Base-by-base conservation (phyloP, 2,329 filamentous ascomycete genomes). In the Diaporthe humulicola region DNA sequence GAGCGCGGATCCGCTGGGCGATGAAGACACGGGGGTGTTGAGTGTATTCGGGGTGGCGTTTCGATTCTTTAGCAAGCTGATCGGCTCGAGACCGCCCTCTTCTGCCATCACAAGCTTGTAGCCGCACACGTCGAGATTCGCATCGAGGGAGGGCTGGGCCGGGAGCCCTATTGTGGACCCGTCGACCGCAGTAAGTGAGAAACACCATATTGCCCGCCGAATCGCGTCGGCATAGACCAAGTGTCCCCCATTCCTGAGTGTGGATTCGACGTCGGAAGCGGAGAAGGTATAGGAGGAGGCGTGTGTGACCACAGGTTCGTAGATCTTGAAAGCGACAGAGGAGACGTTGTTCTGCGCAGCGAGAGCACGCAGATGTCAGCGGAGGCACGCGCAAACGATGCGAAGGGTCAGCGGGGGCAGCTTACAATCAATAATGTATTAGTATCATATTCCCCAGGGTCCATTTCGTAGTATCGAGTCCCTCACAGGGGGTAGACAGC, bases 391-490 rank as follows among this genome's bases (percentile, higher is more conserved):
- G 38, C 52, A 64, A 28, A 10, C 72, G 50, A 73, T 48, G 42
- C 48, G 12, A 36, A n/a, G 30, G 33, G 57, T 36, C 14, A 28
- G 36, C 15, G 40, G 12, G 15, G 19, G 48, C 25, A 42, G 85
- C 88, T 79, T 78, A 91, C 90, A 84, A 91, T 86, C 80, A 90
- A 84, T 79, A 92, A 83, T 76, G 86, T 87, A 84, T 92, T 92
- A 81, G 90, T 92, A 80, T 90, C 89, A 83, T 90, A 91, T 84
- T 91, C 90, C 78, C 89, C 88, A 82, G 88, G 87, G 83, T 92
- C 90, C 90, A 92, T 92, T 81, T 88, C 89, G 88, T 77, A 79
- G 42, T 52, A 54, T 77, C 71, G 74, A 76, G 73, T 78, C 77
- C 76, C 74, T 76, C 64, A 71, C 30, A 54, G 64, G 73, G 77